A percentile compares a stretch with the other conserved stretches of the same genome.
Conservation (phyloP, 2,329 filamentous ascomycete genomes). For the Pseudogymnoascus verrucosus region DNA sequence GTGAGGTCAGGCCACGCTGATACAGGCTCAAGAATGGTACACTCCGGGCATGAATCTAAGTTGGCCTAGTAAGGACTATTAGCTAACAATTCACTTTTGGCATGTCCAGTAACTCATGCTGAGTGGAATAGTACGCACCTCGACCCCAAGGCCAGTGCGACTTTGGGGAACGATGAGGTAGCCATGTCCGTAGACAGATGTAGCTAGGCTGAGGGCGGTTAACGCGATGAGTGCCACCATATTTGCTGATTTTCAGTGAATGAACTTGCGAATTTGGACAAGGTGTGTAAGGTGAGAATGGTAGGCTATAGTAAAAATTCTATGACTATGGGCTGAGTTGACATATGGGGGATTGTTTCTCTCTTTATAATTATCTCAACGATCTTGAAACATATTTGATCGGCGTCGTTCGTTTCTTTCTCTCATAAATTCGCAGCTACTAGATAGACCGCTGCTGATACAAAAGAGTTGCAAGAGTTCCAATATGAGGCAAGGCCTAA, state of each 20-base stretch:
- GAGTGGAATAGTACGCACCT: slow-evolving; percentile 29
- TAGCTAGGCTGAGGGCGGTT: neutral
- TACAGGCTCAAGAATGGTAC: slow-evolving; percentile 46
- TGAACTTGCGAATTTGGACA: neutral
- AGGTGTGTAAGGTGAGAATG: neutral
- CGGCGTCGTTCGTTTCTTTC: neutral
- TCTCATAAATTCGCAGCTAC: neutral
- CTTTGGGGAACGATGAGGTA: slow-evolving; percentile 38
- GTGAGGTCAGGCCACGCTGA: slow-evolving; percentile 41
- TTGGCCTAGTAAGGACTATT: slow-evolving; percentile 30
- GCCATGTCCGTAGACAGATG: slow-evolving; percentile 33
- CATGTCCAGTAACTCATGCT: neutral
- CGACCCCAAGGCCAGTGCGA: slow-evolving; percentile 36
- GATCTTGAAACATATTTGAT: neutral
- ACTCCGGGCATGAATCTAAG: slow-evolving; percentile 45
- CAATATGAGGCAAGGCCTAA: neutral
- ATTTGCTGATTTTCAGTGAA: neutral
- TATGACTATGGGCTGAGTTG: neutral
- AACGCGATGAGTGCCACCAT: neutral
- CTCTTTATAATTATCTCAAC: slow-evolving; percentile 3
- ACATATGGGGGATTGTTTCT: neutral
- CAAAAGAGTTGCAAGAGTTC: neutral
- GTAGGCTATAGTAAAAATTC: neutral
- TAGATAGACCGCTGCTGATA: neutral
- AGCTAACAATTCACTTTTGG: neutral